phyloP scores from a whole-genome alignment of 2,329 filamentous ascomycete genomes.

The Colletotrichum cereale region DNA sequence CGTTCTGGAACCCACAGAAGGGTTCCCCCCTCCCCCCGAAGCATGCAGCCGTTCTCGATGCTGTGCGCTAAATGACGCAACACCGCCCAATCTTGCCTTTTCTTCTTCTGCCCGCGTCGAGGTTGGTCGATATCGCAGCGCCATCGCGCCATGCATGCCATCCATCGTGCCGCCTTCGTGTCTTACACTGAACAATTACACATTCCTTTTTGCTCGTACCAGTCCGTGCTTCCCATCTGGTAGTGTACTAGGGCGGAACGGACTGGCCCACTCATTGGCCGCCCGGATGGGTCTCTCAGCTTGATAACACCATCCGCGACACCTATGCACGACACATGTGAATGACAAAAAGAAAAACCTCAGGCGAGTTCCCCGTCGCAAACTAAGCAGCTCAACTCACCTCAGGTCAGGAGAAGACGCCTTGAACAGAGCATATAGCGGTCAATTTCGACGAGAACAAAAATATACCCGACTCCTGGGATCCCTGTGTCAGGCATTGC shows the following conservation, averaged over 20 bases:
- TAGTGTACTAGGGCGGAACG: constrained; percentile 17
- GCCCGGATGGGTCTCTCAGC: constrained; percentile 6
- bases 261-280: constrained; percentile 28
- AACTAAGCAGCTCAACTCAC: not conserved
- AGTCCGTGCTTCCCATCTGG: not conserved
- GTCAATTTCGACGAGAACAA: not conserved
- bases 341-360: constrained; percentile 37
- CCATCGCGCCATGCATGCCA: constrained; percentile 11
- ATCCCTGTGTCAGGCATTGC: not conserved
- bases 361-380: not conserved
- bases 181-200: constrained; percentile 37
- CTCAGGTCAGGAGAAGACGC: not conserved
- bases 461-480: not conserved
- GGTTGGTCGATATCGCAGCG: constrained; percentile 13
- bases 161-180: not conserved
- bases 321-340: constrained; percentile 36
- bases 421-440: not conserved
- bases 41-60: constrained; percentile 2
- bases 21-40: not conserved
- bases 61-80: constrained; percentile 23
- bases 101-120: constrained; percentile 10
- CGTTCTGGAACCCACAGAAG: constrained; percentile 12
- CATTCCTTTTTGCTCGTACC: constrained; percentile 29
- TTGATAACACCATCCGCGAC: constrained; percentile 30
- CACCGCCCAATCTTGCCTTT: not conserved